Evolutionary conservation across 2,329 filamentous ascomycete genomes (phyloP), one percentile per base, ranked within the genome.

Genomic region (Alternaria consortialis): DNA sequence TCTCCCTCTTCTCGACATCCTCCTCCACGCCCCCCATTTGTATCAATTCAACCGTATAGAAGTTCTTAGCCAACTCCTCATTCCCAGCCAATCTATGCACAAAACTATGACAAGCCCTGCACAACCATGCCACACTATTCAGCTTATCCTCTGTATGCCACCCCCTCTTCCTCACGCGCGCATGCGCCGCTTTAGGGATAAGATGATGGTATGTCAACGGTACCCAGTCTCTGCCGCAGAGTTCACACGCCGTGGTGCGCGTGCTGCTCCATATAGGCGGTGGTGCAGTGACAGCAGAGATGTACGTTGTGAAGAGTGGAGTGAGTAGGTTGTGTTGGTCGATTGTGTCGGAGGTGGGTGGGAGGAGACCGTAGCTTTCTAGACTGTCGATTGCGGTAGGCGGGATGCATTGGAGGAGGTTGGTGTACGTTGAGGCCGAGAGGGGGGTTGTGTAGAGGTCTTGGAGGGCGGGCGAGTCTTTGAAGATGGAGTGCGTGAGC

Each of bases 111-210:
- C 93, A 97, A 2, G 92, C 90, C 51, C 92, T 84, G 78, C 93
- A 96, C 67, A 97, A 79, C 92, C 92, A 96, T 12, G 93, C 92
- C 20, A 95, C 93, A 74, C 88, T 93, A 71, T 91, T 88, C 77
- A 96, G 76, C 79, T 88, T 86, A 76, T 91, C 91, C 64, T 88
- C 87, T 4, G 85, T 85, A 80, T 94, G 91, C 92, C 92, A 96
- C 1, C 90, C 90, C 42, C 91, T 83, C 82, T 91, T 92, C 39
- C 92, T 76, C 4, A 87, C 91, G 74, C 93, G 92, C 7, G 86
- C 88, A 77, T 96, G 92, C 60, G 92, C 88, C 43, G 86, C 85
- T 40, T 88, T 86, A n/a, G 93, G 93, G 55, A 97, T 93, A 43
- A 97, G 81, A 80, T 96, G 93, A 74, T 97, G 93, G 75, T 95